Percentiles rank a stretch among this genome's conserved stretches.
These are phyloP conservation scores for Aaosphaeria arxii DNA, from an alignment of 2,329 filamentous ascomycete species.

Conservation along the genomic window DNA sequence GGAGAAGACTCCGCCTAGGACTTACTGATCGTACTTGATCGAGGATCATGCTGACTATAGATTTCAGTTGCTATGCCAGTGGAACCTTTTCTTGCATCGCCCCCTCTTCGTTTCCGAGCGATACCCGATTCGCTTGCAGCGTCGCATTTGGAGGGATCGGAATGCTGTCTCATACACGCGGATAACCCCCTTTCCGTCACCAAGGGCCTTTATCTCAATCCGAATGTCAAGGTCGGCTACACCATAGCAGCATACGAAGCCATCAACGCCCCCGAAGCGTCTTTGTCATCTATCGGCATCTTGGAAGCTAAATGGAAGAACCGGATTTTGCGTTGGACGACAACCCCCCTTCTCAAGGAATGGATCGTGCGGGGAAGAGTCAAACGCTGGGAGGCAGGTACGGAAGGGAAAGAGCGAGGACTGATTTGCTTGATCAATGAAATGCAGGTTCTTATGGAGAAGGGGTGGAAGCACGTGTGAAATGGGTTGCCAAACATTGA, in stretches of 20 bases:
- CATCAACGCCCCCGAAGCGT: background rate
- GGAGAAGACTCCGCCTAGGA: too few species aligned
- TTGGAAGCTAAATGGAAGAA: slow-evolving; percentile 6
- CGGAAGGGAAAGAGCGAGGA: slow-evolving; percentile 18
- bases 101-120: slow-evolving; percentile 59
- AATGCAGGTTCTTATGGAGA: slow-evolving; percentile 36
- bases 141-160: slow-evolving; percentile 69
- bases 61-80: slow-evolving; percentile 21
- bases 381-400: slow-evolving; percentile 3
- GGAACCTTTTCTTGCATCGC: slow-evolving; percentile 17
- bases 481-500: background rate
- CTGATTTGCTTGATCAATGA: slow-evolving; percentile 36
- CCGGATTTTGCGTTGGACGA: slow-evolving; percentile 6
- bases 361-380: slow-evolving; percentile 1
- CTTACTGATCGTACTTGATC: too few species aligned
- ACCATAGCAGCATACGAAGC: slow-evolving; percentile 34
- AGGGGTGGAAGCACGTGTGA: slow-evolving; percentile 38
- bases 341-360: slow-evolving; percentile 2
- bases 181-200: slow-evolving; percentile 59
- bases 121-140: slow-evolving; percentile 59
- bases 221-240: slow-evolving; percentile 67
- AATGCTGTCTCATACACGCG: slow-evolving; percentile 75
- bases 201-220: slow-evolving; percentile 65
- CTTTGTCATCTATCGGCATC: background rate
- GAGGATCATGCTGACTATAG: too few species aligned